Percentiles rank a stretch among this genome's conserved stretches.
These are phyloP conservation scores for Haberlea rhodopensis DNA, from an alignment of 257 asterid species.

Conservation along the genomic window DNA sequence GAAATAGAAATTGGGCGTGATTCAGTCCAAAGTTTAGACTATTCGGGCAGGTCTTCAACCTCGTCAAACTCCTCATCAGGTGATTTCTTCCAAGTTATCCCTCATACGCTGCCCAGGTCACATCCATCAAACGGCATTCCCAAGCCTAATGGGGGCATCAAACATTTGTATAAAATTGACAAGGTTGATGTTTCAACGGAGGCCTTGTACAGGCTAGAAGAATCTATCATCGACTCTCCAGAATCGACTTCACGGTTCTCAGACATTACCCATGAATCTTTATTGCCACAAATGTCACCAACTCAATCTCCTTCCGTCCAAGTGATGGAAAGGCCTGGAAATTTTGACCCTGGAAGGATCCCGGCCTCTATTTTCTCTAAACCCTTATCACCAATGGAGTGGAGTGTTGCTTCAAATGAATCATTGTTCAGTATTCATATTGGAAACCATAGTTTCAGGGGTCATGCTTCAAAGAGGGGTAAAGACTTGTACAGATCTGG, in stretches of 20 bases:
- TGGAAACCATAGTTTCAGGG: constrained; percentile 32
- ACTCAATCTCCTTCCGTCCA: constrained; percentile 49
- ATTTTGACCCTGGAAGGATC: constrained; percentile 39
- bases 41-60: constrained; percentile 37
- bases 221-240: constrained; percentile 27
- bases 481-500: constrained; percentile 29
- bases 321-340: constrained; percentile 45
- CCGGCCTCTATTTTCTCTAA: constrained; percentile 37
- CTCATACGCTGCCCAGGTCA: constrained; percentile 22
- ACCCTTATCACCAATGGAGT: constrained; percentile 32
- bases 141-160: constrained; percentile 22
- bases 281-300: constrained; percentile 24
- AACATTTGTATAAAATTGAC: constrained; percentile 15
- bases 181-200: constrained; percentile 27
- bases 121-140: constrained; percentile 23
- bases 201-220: constrained; percentile 30
- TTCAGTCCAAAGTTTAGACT: constrained; percentile 29
- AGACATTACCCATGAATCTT: constrained; percentile 35
- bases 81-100: constrained; percentile 33
- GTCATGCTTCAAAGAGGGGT: constrained; percentile 20
- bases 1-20: constrained; percentile 25
- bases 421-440: constrained; percentile 45
- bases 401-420: constrained; percentile 46
- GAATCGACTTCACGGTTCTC: constrained; percentile 35
- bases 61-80: constrained; percentile 36